A percentile compares a stretch with the other conserved stretches of the same genome.
Evolutionary conservation across 371 early-diverging fungal species (phyloP).

Genomic region (Vittaforma corneae): DNA sequence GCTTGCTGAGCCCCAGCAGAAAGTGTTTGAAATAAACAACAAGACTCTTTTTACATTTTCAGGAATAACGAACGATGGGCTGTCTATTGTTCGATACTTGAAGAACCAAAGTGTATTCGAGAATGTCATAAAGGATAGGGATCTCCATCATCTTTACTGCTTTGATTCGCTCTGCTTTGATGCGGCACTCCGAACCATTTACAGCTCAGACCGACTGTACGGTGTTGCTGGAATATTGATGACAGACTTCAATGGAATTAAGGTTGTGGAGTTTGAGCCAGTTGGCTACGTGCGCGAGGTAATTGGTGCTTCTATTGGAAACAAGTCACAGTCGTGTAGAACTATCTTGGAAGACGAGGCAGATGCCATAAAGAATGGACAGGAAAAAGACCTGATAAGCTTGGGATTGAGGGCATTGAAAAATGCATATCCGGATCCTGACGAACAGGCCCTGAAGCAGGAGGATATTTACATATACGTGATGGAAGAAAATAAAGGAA

Average conservation of each 20-base stretch:
- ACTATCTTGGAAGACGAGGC: slow-evolving; percentile 54
- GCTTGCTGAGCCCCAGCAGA: slow-evolving; percentile 40
- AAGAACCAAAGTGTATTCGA: slow-evolving; percentile 44
- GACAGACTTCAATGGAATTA: slow-evolving; percentile 47
- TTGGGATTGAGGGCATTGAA: slow-evolving; percentile 51
- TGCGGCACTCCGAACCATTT: slow-evolving; percentile 26
- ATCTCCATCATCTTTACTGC: slow-evolving; percentile 37
- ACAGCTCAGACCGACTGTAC: slow-evolving; percentile 38
- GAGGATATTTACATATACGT: slow-evolving; percentile 45
- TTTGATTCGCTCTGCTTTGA: slow-evolving; percentile 47
- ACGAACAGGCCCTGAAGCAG: slow-evolving; percentile 13
- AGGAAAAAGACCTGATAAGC: slow-evolving; percentile 42
- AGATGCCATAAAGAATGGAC: slow-evolving; percentile 21
- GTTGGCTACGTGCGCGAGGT: slow-evolving; percentile 39
- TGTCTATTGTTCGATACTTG: slow-evolving; percentile 51
- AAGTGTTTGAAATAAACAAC: slow-evolving; percentile 46
- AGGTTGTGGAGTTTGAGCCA: slow-evolving; percentile 52
- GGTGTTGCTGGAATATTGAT: slow-evolving; percentile 53
- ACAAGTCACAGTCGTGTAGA: slow-evolving; percentile 56
- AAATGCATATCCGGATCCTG: slow-evolving; percentile 53
- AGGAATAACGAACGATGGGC: slow-evolving; percentile 59
- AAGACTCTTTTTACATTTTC: slow-evolving; percentile 54
- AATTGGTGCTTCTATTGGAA: slow-evolving; percentile 53
- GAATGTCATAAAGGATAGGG: slow-evolving; percentile 38
- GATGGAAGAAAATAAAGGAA: slow-evolving; percentile 14